Percentiles rank a stretch among this genome's conserved stretches.
Conservation (phyloP, 306 rosid genomes). For the Sesbania bispinosa region DNA sequence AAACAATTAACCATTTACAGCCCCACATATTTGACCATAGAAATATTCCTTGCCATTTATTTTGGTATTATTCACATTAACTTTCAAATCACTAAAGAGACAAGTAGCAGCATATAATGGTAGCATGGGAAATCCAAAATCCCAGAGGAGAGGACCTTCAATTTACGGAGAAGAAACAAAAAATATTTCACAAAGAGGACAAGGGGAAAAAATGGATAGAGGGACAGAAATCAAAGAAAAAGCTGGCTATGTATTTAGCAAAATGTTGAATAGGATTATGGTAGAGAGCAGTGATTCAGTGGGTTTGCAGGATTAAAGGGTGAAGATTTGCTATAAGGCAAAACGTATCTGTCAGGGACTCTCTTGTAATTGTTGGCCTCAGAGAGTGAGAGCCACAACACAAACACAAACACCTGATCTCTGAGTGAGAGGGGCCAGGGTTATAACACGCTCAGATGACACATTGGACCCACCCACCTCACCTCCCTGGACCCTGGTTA, state of each 20-base stretch:
- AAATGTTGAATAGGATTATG: not conserved
- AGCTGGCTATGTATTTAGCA: not conserved
- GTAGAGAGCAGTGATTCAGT: not conserved
- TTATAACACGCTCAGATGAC: not conserved
- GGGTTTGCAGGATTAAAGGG: not conserved
- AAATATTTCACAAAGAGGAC: not conserved
- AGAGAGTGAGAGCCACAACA: slow-evolving; percentile 3
- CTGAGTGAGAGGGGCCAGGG: not conserved
- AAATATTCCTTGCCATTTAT: slow-evolving; percentile 1
- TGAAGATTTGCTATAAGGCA: not conserved
- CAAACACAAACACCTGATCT: not conserved
- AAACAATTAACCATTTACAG: slow-evolving; percentile 10
- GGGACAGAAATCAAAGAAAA: not conserved
- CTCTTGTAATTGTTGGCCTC: not conserved
- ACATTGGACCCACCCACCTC: not conserved
- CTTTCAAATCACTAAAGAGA: not conserved
- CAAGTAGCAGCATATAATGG: not conserved
- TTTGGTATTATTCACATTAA: not conserved
- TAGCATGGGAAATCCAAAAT: not conserved
- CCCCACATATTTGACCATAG: slow-evolving; percentile 38
- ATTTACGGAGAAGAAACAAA: not conserved
- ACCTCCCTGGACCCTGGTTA: too few species aligned
- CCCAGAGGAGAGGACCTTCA: not conserved
- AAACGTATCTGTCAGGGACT: not conserved
- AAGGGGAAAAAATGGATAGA: not conserved